Conservation (phyloP, 805 yeast species). For the Wickerhamomyces hampshirensis region DNA sequence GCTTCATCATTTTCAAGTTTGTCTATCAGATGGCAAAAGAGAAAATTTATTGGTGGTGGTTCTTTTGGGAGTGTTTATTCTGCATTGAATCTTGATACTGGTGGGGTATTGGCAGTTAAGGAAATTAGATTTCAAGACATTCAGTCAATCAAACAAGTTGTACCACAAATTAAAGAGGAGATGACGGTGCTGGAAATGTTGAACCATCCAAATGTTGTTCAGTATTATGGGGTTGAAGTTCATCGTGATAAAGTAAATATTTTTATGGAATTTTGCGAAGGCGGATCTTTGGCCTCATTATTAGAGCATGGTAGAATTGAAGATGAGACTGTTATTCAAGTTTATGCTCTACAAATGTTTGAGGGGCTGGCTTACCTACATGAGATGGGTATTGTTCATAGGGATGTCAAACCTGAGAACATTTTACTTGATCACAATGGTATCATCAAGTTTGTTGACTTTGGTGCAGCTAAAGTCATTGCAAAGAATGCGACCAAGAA, state of each 20-base stretch:
- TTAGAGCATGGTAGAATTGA: constrained; percentile 91
- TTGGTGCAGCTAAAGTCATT: constrained; percentile 90
- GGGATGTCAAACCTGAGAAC: constrained; percentile 96
- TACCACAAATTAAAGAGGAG: constrained; percentile 89
- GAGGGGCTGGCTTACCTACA: constrained; percentile 95
- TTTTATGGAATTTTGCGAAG: constrained; percentile 96
- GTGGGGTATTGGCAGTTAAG: constrained; percentile 95
- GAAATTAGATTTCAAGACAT: constrained; percentile 89
- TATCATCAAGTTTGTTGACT: constrained; percentile 91
- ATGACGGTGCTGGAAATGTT: constrained; percentile 95
- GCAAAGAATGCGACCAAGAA: constrained; percentile 51
- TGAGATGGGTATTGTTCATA: constrained; percentile 91
- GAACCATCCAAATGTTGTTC: constrained; percentile 94
- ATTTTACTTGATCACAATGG: constrained; percentile 87
- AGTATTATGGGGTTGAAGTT: constrained; percentile 94
- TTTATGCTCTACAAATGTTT: constrained; percentile 85
- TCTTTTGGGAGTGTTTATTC: constrained; percentile 93
- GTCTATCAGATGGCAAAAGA: constrained; percentile 96
- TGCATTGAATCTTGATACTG: constrained; percentile 89
- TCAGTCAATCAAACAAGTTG: constrained; percentile 76
- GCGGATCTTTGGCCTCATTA: constrained; percentile 84
- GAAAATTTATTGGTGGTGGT: constrained; percentile 90
- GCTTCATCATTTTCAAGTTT: constrained; percentile 88
- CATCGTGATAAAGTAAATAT: constrained; percentile 93
- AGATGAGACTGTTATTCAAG: constrained; percentile 88